Evolutionary conservation across 2,329 filamentous ascomycete genomes (phyloP).

Genomic region (Camptophora hylomeconis): DNA sequence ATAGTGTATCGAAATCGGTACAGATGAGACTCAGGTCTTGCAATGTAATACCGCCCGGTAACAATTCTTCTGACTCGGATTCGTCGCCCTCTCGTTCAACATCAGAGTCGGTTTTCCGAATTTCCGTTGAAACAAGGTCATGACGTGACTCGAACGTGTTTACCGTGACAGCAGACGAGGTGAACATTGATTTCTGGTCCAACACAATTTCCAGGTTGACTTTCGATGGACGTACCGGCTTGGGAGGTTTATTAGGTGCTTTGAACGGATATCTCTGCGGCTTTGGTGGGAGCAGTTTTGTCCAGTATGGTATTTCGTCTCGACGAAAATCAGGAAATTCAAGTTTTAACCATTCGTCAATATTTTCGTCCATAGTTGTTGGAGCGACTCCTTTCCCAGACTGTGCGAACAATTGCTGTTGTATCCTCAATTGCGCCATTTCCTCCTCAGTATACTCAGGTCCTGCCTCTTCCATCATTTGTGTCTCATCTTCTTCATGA

Average conservation of each 20-base stretch:
- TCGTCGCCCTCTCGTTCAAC: constrained; percentile 38
- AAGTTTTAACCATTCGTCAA: constrained; percentile 36
- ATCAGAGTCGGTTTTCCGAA: constrained; percentile 27
- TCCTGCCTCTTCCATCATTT: constrained; percentile 11
- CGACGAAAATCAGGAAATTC: constrained; percentile 65
- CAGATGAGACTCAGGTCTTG: constrained; percentile 76
- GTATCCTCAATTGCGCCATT: constrained; percentile 28
- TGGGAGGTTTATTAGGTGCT: constrained; percentile 64
- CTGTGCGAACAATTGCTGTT: constrained; percentile 34
- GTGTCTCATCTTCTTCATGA: constrained; percentile 8
- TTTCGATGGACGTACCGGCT: constrained; percentile 74
- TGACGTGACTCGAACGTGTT: constrained; percentile 5
- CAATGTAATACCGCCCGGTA: constrained; percentile 56
- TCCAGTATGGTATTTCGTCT: constrained; percentile 63
- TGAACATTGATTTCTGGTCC: constrained; percentile 78
- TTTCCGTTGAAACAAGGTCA: constrained; percentile 26
- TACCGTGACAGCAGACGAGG: constrained; percentile 37
- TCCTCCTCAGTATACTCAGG: constrained; percentile 4
- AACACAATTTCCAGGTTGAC: constrained; percentile 71
- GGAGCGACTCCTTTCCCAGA: constrained; percentile 22
- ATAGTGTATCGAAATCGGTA: constrained; percentile 66
- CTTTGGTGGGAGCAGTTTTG: constrained; percentile 70
- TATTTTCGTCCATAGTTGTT: constrained; percentile 12
- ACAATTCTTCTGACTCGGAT: constrained; percentile 49
- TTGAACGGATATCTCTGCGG: constrained; percentile 64